A percentile compares a stretch with the other conserved stretches of the same genome.
Evolutionary conservation across 2,329 filamentous ascomycete species (phyloP).

Genomic region (Volutella citrinella): DNA sequence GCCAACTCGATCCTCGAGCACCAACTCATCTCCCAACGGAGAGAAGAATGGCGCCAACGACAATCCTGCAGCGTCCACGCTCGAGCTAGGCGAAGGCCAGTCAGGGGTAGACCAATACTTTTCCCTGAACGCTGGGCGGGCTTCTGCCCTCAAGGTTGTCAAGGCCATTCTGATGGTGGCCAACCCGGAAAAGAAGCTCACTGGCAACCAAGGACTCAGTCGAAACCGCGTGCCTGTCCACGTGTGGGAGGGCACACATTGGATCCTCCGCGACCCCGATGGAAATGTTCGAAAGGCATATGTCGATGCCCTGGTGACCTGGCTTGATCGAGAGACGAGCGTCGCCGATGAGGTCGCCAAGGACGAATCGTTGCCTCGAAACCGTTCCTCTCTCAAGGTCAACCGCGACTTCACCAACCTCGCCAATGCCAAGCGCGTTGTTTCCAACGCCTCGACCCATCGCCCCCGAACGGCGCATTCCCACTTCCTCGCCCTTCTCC

Average conservation of each 20-base stretch:
- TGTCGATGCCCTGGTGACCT: slow-evolving; percentile 76
- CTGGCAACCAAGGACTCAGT: slow-evolving; percentile 60
- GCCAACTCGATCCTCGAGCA: slow-evolving; percentile 49
- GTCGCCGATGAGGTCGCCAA: slow-evolving; percentile 60
- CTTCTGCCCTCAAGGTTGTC: slow-evolving; percentile 71
- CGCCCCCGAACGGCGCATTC: slow-evolving; percentile 56
- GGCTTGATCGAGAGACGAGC: slow-evolving; percentile 79
- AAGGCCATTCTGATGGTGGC: slow-evolving; percentile 81
- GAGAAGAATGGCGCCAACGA: slow-evolving; percentile 45
- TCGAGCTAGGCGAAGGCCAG: slow-evolving; percentile 43
- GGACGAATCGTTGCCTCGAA: slow-evolving; percentile 50
- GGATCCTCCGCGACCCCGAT: slow-evolving; percentile 79
- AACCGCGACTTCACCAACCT: slow-evolving; percentile 36
- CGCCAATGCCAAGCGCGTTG: slow-evolving; percentile 56
- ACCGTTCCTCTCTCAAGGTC: slow-evolving; percentile 41
- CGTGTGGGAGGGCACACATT: slow-evolving; percentile 96
- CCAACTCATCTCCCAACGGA: slow-evolving; percentile 40
- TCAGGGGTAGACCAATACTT: slow-evolving; percentile 50
- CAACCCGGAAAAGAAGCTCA: slow-evolving; percentile 61
- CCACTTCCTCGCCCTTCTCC: slow-evolving; percentile 78
- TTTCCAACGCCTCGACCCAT: slow-evolving; percentile 63
- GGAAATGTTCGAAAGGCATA: slow-evolving; percentile 80
- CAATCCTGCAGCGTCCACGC: slow-evolving; percentile 29
- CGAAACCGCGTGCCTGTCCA: slow-evolving; percentile 74
- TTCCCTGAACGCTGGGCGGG: slow-evolving; percentile 52